Conservation (phyloP, 768 basidiomycete genomes). For the Rhodotorula sphaerocarpa region DNA sequence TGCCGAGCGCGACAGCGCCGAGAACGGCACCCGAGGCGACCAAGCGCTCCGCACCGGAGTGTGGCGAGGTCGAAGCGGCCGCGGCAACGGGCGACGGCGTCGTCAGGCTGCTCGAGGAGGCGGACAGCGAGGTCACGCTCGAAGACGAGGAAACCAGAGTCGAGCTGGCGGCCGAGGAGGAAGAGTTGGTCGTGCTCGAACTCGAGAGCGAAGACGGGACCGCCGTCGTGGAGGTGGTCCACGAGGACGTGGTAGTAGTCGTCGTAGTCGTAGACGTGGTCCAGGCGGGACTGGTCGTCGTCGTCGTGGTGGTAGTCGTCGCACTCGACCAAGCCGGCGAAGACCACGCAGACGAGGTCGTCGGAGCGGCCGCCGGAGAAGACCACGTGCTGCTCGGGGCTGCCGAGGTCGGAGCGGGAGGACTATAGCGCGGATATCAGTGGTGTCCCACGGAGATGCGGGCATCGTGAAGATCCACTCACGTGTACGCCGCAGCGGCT, state of each 20-base stretch:
- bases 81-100: constrained; percentile 12
- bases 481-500: constrained; percentile 32
- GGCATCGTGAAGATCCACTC: too few relatives aligned
- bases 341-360: background rate
- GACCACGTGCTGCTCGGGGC: background rate
- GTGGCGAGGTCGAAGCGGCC: too few relatives aligned
- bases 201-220: constrained; percentile 42
- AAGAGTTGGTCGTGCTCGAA: background rate
- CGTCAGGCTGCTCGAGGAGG: constrained; percentile 48
- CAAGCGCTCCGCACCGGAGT: background rate
- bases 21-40: too few relatives aligned
- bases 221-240: constrained; percentile 8
- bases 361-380: constrained; percentile 45
- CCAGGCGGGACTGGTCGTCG: background rate
- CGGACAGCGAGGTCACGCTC: constrained; percentile 34
- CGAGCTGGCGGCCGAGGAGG: constrained; percentile 39
- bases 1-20: too few relatives aligned
- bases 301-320: background rate
- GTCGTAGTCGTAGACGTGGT: background rate
- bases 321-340: too few relatives aligned
- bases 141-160: constrained; percentile 39
- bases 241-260: background rate
- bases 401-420: constrained; percentile 6
- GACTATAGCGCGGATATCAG: background rate
- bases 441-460: background rate